Conservation (phyloP, 2,329 filamentous ascomycete genomes). For the Beauveria australis region DNA sequence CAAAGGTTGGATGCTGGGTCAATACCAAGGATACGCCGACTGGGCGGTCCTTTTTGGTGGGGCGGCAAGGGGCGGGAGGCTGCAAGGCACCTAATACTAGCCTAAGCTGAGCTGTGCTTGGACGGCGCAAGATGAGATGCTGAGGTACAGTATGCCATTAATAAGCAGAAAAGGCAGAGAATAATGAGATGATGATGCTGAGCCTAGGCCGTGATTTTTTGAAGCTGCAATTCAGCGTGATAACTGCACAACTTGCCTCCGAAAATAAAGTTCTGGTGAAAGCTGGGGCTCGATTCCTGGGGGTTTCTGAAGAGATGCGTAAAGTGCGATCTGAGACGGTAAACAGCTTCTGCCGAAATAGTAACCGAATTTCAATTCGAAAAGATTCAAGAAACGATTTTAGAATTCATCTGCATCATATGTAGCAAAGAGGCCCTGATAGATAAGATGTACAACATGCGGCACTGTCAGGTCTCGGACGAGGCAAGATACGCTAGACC, state of each 20-base stretch:
- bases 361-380: background rate
- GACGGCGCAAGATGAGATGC: background rate
- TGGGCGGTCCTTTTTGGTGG: constrained; percentile 1
- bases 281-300: background rate
- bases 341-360: background rate
- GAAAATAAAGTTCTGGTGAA: background rate
- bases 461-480: background rate
- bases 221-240: background rate
- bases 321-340: background rate
- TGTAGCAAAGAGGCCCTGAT: background rate
- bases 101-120: background rate
- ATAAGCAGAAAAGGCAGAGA: too few species aligned
- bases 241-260: background rate
- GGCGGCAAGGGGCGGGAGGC: background rate
- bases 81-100: background rate
- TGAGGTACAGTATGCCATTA: too few species aligned
- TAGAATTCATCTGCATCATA: too few species aligned
- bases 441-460: background rate
- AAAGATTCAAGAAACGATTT: background rate
- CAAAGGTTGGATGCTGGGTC: background rate
- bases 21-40: background rate
- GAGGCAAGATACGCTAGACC: background rate
- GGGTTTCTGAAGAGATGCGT: background rate
- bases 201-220: too few species aligned
- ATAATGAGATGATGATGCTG: too few species aligned